Percentiles rank a stretch among this genome's conserved stretches.
Conservation (phyloP, 768 basidiomycete species). For the Naematelia encephala region DNA sequence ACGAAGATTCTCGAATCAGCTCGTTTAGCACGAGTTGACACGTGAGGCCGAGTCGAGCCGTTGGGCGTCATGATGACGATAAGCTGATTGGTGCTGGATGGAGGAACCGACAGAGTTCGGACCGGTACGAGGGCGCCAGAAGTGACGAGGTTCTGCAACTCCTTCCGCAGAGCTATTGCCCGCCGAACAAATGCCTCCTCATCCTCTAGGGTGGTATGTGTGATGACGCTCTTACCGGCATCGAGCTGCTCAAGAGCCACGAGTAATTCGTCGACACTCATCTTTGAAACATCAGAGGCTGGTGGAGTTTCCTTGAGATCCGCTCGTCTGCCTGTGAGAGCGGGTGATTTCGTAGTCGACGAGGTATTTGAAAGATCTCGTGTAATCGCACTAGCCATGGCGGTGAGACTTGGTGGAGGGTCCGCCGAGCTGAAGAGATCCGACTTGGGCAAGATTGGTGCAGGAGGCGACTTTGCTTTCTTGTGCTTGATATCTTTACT, state of each 20-base stretch:
- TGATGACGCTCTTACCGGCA: conserved; percentile 22
- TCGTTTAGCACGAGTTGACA: conserved; percentile 36
- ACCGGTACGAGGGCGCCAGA: conserved; percentile 35
- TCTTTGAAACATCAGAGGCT: conserved; percentile 32
- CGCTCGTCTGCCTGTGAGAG: conserved; percentile 41
- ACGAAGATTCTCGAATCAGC: conserved; percentile 48
- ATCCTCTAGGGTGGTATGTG: conserved; percentile 28
- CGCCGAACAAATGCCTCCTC: conserved; percentile 44
- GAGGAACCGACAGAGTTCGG: conserved; percentile 23
- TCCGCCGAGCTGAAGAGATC: background rate
- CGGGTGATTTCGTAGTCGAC: conserved; percentile 35
- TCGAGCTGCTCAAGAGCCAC: conserved; percentile 40
- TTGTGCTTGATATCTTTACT: conserved; percentile 27
- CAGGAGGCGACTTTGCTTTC: conserved; percentile 3
- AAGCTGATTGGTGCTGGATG: conserved; percentile 24
- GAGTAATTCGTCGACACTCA: conserved; percentile 43
- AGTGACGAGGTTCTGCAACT: conserved; percentile 35
- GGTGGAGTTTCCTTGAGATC: conserved; percentile 23
- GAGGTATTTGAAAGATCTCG: background rate
- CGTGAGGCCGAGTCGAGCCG: conserved; percentile 39
- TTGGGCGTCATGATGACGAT: conserved; percentile 46
- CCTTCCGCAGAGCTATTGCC: conserved; percentile 34
- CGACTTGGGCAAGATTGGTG: background rate
- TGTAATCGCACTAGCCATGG: background rate
- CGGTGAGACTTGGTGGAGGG: background rate